These are phyloP conservation scores for Sarocladium oryzae DNA, from an alignment of 2,329 filamentous ascomycete species.

Conservation along the genomic window DNA sequence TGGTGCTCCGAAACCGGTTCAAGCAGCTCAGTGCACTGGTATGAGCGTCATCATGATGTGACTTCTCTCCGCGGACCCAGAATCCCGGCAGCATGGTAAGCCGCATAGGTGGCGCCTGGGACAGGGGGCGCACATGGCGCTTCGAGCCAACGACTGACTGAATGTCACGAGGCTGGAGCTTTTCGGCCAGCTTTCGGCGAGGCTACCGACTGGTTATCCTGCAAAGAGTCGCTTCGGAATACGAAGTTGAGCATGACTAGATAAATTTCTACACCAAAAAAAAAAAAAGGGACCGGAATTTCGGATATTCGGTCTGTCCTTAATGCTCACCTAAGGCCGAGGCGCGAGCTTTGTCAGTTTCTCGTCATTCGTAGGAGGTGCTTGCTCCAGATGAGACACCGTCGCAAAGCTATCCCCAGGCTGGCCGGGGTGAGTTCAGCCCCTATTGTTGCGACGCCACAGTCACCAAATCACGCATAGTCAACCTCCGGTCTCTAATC, in stretches of 20 bases:
- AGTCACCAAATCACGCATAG: not conserved
- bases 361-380: not conserved
- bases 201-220: constrained; percentile 3
- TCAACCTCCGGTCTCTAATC: not conserved
- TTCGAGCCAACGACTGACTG: not conserved
- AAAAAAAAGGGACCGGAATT: not conserved
- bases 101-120: not conserved
- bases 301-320: not conserved
- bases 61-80: not conserved
- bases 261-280: not conserved
- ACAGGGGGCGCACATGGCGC: not conserved
- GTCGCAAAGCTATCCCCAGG: not conserved
- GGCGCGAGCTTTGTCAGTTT: not conserved
- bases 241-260: not conserved
- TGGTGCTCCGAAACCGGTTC: not conserved
- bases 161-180: not conserved
- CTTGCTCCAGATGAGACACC: not conserved
- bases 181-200: not conserved
- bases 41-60: too few species aligned
- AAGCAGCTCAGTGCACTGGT: not conserved
- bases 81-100: not conserved
- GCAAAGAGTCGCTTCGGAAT: not conserved
- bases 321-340: too few species aligned
- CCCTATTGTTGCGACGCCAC: not conserved
- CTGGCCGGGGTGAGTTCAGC: not conserved